Evolutionary conservation across 768 basidiomycete species (phyloP).

Genomic region (Psilocybe subaeruginosa): DNA sequence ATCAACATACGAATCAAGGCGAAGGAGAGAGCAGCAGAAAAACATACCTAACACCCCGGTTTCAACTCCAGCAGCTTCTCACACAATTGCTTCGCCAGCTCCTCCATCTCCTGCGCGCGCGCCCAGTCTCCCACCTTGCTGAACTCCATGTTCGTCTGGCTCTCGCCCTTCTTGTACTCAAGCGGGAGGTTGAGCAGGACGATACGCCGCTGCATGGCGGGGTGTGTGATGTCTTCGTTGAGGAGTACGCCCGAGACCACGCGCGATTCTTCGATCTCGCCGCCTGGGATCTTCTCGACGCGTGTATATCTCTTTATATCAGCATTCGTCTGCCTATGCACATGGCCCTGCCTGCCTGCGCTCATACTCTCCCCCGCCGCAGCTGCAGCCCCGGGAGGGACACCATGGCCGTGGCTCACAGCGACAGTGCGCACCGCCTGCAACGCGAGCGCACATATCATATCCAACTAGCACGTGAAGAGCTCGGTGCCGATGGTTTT

Average conservation of each 20-base stretch:
- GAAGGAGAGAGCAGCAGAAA: background rate
- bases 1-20: background rate
- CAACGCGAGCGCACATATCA: slow-evolving; percentile 95
- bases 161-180: slow-evolving; percentile 99
- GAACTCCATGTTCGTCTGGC: slow-evolving; percentile 98
- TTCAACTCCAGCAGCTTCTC: slow-evolving; percentile 89
- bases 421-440: slow-evolving; percentile 92
- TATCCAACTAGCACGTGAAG: slow-evolving; percentile 92
- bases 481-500: slow-evolving; percentile 99
- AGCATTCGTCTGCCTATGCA: too few species aligned
- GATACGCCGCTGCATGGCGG: slow-evolving; percentile 91
- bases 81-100: slow-evolving; percentile 90
- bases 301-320: slow-evolving; percentile 23
- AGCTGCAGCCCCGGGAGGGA: too few species aligned
- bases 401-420: too few species aligned
- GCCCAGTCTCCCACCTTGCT: slow-evolving; percentile 94
- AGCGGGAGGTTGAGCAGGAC: slow-evolving; percentile 91
- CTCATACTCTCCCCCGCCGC: too few species aligned
- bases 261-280: slow-evolving; percentile 45
- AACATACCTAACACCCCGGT: slow-evolving; percentile 87
- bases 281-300: too few species aligned
- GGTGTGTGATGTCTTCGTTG: slow-evolving; percentile 99
- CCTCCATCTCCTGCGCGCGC: slow-evolving; percentile 90
- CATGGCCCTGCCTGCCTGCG: too few species aligned
- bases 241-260: slow-evolving; percentile 93